phyloP scores from a whole-genome alignment of 805 yeast genomes.

The Candida hungchunana region DNA sequence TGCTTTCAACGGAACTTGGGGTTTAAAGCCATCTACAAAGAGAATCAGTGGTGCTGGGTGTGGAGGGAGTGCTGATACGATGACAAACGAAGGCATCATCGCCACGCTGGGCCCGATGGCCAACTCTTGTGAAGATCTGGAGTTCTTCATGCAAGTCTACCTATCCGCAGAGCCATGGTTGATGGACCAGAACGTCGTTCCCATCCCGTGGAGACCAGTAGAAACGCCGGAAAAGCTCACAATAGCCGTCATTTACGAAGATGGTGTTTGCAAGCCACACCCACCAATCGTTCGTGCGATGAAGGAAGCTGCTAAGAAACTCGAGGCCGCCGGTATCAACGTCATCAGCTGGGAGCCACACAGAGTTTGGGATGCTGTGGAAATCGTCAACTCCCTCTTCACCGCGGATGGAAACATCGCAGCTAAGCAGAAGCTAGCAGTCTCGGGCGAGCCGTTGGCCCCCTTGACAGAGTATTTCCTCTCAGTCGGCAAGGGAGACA shows the following conservation, averaged over 20 bases:
- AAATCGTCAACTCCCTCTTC: slow-evolving; percentile 52
- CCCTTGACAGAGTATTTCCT: slow-evolving; percentile 62
- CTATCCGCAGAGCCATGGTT: slow-evolving; percentile 50
- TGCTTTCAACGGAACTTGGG: slow-evolving; percentile 55
- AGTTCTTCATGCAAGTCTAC: slow-evolving; percentile 56
- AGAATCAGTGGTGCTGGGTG: slow-evolving; percentile 39
- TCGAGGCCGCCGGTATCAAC: slow-evolving; percentile 54
- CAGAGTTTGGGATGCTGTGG: slow-evolving; percentile 51
- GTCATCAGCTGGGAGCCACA: slow-evolving; percentile 56
- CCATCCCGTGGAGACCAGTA: slow-evolving; percentile 38
- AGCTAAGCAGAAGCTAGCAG: slow-evolving; percentile 46
- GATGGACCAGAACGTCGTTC: slow-evolving; percentile 23
- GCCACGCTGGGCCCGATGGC: slow-evolving; percentile 72
- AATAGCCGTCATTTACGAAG: slow-evolving; percentile 58
- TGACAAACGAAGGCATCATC: slow-evolving; percentile 47
- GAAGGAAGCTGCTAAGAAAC: slow-evolving; percentile 46
- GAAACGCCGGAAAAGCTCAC: slow-evolving; percentile 38
- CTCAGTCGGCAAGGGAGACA: slow-evolving; percentile 54
- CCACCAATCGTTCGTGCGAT: slow-evolving; percentile 62
- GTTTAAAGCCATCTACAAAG: slow-evolving; percentile 56
- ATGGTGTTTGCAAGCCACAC: slow-evolving; percentile 60
- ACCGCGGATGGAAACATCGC: slow-evolving; percentile 64
- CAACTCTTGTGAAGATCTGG: slow-evolving; percentile 58
- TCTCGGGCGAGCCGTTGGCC: slow-evolving; percentile 68
- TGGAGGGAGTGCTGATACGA: slow-evolving; percentile 12